These are phyloP conservation scores for Epicoccum nigrum DNA, from an alignment of 2,329 filamentous ascomycete genomes.

Conservation along the genomic window DNA sequence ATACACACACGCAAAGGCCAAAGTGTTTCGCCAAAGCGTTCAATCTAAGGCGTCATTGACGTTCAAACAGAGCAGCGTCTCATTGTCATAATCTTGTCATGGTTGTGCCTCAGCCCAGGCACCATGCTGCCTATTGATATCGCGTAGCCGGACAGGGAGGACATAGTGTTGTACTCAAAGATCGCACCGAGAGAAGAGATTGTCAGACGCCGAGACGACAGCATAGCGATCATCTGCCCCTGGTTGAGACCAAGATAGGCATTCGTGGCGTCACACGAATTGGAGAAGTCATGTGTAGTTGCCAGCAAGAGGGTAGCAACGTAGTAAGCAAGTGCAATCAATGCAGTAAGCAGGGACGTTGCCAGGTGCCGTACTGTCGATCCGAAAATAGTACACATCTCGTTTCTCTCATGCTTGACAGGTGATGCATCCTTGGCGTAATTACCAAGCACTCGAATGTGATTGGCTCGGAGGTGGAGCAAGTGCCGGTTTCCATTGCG, in stretches of 20 bases:
- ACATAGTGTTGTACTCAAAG: too few species aligned
- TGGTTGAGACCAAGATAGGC: too few species aligned
- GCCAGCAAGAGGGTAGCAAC: neutral
- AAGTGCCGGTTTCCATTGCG: conserved; percentile 25
- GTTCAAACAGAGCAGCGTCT: too few species aligned
- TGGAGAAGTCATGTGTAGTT: neutral
- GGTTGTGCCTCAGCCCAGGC: neutral
- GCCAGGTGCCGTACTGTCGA: neutral
- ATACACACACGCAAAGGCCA: too few species aligned
- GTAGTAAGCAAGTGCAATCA: neutral
- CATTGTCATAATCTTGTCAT: too few species aligned
- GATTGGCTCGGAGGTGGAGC: neutral
- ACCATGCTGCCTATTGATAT: neutral
- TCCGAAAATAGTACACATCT: neutral
- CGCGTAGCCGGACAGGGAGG: too few species aligned
- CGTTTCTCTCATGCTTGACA: conserved; percentile 8
- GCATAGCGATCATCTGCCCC: too few species aligned
- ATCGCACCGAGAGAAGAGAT: too few species aligned
- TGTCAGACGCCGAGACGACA: too few species aligned
- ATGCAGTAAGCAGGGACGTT: neutral
- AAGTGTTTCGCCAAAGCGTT: too few species aligned
- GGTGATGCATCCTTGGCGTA: conserved; percentile 1
- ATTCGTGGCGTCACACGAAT: too few species aligned
- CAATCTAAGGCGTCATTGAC: too few species aligned
- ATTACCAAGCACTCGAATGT: conserved; percentile 1